These are phyloP conservation scores for Corynespora cassiicola DNA, from an alignment of 2,329 filamentous ascomycete genomes.

Conservation along the genomic window DNA sequence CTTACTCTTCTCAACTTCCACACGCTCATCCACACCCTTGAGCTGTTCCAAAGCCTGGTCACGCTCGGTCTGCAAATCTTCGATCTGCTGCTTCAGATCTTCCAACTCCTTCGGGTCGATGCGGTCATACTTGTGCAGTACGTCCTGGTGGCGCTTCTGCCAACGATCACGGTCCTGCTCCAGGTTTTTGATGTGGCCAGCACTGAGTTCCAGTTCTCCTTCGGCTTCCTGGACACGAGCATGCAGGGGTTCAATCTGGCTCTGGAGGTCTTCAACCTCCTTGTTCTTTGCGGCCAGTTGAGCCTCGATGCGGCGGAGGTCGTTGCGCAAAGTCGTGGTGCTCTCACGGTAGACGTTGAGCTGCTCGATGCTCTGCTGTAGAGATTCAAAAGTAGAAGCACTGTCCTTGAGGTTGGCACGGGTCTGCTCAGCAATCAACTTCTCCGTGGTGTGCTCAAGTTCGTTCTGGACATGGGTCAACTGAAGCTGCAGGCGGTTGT, in stretches of 20 bases:
- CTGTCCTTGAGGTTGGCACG: slow-evolving; percentile 76
- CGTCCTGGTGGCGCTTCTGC: slow-evolving; percentile 95
- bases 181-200: slow-evolving; percentile 86
- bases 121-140: slow-evolving; percentile 93
- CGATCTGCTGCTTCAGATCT: slow-evolving; percentile 80
- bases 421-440: slow-evolving; percentile 85
- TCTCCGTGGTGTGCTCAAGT: slow-evolving; percentile 86
- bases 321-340: slow-evolving; percentile 86
- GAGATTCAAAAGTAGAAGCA: slow-evolving; percentile 81
- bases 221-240: slow-evolving; percentile 81
- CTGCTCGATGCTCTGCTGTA: slow-evolving; percentile 94
- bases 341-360: slow-evolving; percentile 96
- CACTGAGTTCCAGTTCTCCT: slow-evolving; percentile 78
- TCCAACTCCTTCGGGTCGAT: slow-evolving; percentile 94
- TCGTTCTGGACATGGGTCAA: slow-evolving; percentile 86
- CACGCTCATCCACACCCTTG: slow-evolving; percentile 55
- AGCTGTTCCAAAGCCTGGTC: slow-evolving; percentile 59
- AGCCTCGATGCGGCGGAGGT: slow-evolving; percentile 79
- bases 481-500: slow-evolving; percentile 87
- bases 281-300: slow-evolving; percentile 76
- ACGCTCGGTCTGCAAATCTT: slow-evolving; percentile 59
- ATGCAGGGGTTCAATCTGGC: slow-evolving; percentile 82
- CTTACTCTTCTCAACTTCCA: slow-evolving; percentile 36
- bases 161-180: slow-evolving; percentile 92
- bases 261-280: slow-evolving; percentile 76